Conservation (phyloP, 768 basidiomycete species). For the Phylloporus scabripes region DNA sequence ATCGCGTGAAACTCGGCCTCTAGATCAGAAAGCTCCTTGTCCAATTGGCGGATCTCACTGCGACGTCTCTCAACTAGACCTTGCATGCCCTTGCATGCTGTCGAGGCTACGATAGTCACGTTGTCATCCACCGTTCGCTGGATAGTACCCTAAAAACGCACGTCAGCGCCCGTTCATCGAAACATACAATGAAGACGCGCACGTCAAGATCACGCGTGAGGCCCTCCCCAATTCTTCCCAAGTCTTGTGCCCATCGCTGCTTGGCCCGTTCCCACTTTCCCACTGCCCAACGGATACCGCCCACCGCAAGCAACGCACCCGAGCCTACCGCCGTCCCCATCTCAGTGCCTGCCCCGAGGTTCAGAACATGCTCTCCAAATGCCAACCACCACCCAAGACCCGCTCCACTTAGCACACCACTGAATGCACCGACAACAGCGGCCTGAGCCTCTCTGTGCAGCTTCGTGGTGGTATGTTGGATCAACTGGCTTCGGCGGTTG, state of each 20-base stretch:
- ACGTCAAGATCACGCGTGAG: conserved; percentile 63
- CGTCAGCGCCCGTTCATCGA: conserved; percentile 1
- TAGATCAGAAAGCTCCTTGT: conserved; percentile 39
- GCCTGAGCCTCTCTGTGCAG: conserved; percentile 64
- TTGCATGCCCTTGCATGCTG: conserved; percentile 43
- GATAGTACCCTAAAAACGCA: conserved; percentile 39
- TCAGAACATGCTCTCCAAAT: conserved; percentile 37
- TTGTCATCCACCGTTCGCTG: conserved; percentile 45
- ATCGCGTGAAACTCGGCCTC: conserved; percentile 29
- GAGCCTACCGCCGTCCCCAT: conserved; percentile 54
- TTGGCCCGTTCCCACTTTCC: conserved; percentile 67
- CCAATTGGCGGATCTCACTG: conserved; percentile 40
- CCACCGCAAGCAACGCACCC: conserved; percentile 46
- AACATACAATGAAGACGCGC: conserved; percentile 7
- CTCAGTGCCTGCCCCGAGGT: conserved; percentile 38
- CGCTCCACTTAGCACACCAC: conserved; percentile 44
- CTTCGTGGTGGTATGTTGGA: conserved; percentile 47
- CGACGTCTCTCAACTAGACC: conserved; percentile 38
- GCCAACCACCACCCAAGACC: conserved; percentile 52
- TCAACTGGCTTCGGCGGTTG: conserved; percentile 48
- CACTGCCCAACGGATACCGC: conserved; percentile 56
- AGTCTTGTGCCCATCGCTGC: conserved; percentile 63
- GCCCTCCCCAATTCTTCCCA: conserved; percentile 54
- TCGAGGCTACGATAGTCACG: conserved; percentile 47
- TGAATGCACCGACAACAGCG: conserved; percentile 45